A percentile compares a stretch with the other conserved stretches of the same genome.
Evolutionary conservation across 225 moss, liverwort and hornwort genomes (phyloP).

Genomic region (Pleurozium schreberi): DNA sequence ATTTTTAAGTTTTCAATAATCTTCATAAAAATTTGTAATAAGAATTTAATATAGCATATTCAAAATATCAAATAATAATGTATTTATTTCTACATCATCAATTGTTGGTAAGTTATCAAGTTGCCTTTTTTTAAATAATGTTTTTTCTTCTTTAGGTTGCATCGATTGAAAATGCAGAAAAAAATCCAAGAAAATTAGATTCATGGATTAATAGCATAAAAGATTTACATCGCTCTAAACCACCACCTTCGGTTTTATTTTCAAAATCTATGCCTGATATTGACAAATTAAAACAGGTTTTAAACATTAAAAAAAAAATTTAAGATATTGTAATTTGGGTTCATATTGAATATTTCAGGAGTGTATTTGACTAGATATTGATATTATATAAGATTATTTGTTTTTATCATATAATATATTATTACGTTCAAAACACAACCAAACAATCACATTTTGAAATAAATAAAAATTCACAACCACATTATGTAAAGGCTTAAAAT

Average conservation of each 20-base stretch:
- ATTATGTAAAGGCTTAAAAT: background rate
- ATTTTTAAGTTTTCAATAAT: background rate
- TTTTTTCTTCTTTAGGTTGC: slow-evolving; percentile 2
- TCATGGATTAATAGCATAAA: slow-evolving; percentile 61
- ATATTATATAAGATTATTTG: background rate
- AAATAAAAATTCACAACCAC: background rate
- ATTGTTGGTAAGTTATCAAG: background rate
- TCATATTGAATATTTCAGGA: background rate
- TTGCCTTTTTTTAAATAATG: rapidly evolving
- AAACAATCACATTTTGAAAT: background rate
- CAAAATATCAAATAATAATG: too few relatives aligned
- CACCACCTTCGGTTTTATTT: slow-evolving; percentile 16
- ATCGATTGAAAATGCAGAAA: slow-evolving; percentile 46
- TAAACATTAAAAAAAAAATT: too few relatives aligned
- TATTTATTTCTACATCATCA: too few relatives aligned
- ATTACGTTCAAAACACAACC: background rate
- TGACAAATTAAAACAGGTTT: slow-evolving; percentile 41
- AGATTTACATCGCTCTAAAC: slow-evolving; percentile 38
- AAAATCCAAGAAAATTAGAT: slow-evolving; percentile 46
- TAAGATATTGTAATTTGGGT: background rate
- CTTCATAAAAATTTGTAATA: too few relatives aligned
- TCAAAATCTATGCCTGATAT: slow-evolving; percentile 59
- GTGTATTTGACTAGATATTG: background rate
- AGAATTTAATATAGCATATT: rapidly evolving
- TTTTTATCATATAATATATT: background rate